A percentile compares a stretch with the other conserved stretches of the same genome.
These are phyloP conservation scores for Trypanosoma rangeli DNA, from an alignment of 208 protist genomes.

Conservation along the genomic window DNA sequence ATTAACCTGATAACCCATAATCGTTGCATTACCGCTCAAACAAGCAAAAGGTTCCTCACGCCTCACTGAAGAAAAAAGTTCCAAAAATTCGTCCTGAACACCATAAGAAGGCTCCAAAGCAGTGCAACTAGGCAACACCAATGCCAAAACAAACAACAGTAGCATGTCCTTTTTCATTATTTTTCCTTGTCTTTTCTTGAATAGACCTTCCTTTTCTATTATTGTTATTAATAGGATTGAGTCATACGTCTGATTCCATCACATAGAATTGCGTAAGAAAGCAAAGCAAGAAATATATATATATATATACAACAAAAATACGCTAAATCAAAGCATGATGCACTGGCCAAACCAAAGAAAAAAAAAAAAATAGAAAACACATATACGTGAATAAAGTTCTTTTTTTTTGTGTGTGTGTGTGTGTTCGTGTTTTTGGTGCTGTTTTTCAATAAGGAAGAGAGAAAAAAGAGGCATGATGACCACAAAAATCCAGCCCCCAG, in stretches of 20 bases:
- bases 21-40: conserved; percentile 37
- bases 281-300: conserved; percentile 4
- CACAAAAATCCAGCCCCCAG: not conserved
- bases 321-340: conserved; percentile 18
- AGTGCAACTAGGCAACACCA: not conserved
- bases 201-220: not conserved
- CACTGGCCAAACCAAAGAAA: conserved; percentile 4
- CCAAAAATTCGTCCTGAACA: conserved; percentile 25
- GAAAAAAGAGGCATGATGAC: not conserved
- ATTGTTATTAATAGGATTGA: not conserved
- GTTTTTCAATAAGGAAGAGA: too few species aligned
- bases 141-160: not conserved
- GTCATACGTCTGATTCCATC: conserved; percentile 15
- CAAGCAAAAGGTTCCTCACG: conserved; percentile 35
- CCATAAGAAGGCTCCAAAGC: conserved; percentile 26
- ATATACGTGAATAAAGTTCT: not conserved
- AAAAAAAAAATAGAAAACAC: conserved; percentile 16
- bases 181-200: not conserved
- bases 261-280: conserved; percentile 15
- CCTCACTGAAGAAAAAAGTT: conserved; percentile 32
- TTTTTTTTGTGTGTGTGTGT: not conserved
- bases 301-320: conserved; percentile 9
- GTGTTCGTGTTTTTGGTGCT: too few species aligned
- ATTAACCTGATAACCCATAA: conserved; percentile 84
- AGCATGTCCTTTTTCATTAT: not conserved